Evolutionary conservation across 2,329 filamentous ascomycete species (phyloP), one percentile per base, ranked within the genome.

Genomic region (Sporothrix mexicana): DNA sequence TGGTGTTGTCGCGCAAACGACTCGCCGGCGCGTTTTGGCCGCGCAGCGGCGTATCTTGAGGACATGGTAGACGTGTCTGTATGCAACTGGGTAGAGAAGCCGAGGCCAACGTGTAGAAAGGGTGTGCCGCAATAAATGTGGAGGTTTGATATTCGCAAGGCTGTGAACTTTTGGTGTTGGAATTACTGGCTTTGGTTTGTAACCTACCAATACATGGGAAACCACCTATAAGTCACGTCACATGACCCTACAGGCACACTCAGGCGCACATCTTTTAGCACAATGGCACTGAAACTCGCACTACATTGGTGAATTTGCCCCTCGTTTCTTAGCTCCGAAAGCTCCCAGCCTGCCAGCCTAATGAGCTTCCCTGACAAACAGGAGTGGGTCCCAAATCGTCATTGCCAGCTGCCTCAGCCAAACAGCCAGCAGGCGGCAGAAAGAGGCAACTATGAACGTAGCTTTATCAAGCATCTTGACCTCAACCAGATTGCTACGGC

Each of bases 21-120:
- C 83, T 97, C 94, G 77, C 91, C 93, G 4, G 89, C 92, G 76
- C 94, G 91, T 83, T 95, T 97, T 10, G 93, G 93, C 51, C 93
- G 92, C 70, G 92, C 92, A 41, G 91, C 89, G 70, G 88, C 86
- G 78, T 85, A 88, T 77, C 87, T 82, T 70, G 87, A 88, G 13
- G 89, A 84, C 86, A 89, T 91, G 49, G 36, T 23, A n/a, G 12
- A 17, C 43, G 41, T 49, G 10, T 59, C 23, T 45, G 5, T 5
- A 47, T 20, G 7, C 20, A 17, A 20, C 2, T 1, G n/a, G 15
- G n/a, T 25, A 41, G 13, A 25, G 25, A 17, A 10, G 8, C 30
- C n/a, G 49, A 69, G n/a, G 15, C 1, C 15, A 13, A 20, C 36
- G 25, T 13, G 23, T 43, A 43, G 2, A 62, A 36, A 62, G 8